These are phyloP conservation scores for Trichomonas tenax DNA, from an alignment of 208 protist genomes.

Conservation along the genomic window DNA sequence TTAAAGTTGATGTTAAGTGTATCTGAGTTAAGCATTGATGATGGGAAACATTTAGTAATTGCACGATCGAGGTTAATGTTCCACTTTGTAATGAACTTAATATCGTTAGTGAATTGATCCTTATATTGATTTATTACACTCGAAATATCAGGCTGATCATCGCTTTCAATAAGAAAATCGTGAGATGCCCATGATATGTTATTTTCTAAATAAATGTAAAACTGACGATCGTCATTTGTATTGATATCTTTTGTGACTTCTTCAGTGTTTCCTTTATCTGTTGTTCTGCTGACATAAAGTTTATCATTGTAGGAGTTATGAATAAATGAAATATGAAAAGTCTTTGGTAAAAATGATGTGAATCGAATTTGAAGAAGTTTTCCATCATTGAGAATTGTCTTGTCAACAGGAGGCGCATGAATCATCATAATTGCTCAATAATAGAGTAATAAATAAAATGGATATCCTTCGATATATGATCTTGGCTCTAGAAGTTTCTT, in stretches of 20 bases:
- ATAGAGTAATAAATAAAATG: background rate
- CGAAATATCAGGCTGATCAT: background rate
- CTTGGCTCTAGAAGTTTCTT: background rate
- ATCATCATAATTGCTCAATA: background rate
- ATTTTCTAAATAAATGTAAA: background rate
- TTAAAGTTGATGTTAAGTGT: background rate
- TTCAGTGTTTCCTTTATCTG: background rate
- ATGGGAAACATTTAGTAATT: background rate
- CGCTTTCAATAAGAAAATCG: background rate
- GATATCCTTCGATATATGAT: background rate
- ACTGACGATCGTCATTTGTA: background rate
- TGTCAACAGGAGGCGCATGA: background rate
- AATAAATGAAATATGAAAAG: background rate
- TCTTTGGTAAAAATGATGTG: background rate
- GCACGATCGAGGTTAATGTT: background rate
- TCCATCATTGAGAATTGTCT: background rate
- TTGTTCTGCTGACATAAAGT: background rate
- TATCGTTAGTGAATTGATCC: background rate
- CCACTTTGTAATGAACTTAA: background rate
- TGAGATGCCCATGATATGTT: background rate
- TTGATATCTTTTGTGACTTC: background rate
- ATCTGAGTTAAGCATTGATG: background rate
- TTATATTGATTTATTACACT: background rate
- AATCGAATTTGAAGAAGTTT: background rate
- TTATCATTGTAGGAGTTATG: background rate